Conservation (phyloP, 306 rosid genomes). For the Glycine tomentella region DNA sequence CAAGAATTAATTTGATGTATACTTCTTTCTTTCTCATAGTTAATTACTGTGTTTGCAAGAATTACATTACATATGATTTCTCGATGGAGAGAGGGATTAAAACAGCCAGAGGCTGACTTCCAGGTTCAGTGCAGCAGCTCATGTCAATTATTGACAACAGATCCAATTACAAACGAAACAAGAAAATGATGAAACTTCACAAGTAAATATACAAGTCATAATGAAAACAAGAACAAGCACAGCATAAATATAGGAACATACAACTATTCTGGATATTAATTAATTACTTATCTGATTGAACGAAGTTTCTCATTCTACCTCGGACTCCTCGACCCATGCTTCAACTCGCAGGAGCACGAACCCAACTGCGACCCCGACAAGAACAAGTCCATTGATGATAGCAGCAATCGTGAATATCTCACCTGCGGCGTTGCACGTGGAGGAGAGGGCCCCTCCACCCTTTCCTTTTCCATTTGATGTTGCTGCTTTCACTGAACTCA, state of each 20-base stretch:
- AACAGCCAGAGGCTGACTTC: no score
- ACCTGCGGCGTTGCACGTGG: constrained; percentile 49
- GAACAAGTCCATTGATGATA: constrained; percentile 48
- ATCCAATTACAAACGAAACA: not conserved
- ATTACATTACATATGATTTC: no score
- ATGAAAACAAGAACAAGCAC: not conserved
- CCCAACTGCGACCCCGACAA: constrained; percentile 52
- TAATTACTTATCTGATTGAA: constrained; percentile 11
- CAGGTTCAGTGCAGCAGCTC: no score
- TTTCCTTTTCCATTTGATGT: constrained; percentile 21
- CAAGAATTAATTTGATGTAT: not conserved
- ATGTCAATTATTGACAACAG: not conserved
- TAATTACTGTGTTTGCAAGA: no score
- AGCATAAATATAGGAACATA: not conserved
- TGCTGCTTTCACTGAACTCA: constrained; percentile 31
- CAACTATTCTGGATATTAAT: not conserved
- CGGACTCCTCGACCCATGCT: constrained; percentile 49
- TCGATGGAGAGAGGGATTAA: no score
- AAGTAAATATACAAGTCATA: constrained; percentile 21
- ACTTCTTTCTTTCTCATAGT: not conserved
- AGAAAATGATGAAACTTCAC: not conserved
- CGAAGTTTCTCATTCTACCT: constrained; percentile 32
- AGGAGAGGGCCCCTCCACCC: constrained; percentile 49
- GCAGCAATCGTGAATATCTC: constrained; percentile 51
- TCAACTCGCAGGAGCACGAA: constrained; percentile 52